Conservation (phyloP, 1,139 yeast genomes). For the Taiozyma sp. region DNA sequence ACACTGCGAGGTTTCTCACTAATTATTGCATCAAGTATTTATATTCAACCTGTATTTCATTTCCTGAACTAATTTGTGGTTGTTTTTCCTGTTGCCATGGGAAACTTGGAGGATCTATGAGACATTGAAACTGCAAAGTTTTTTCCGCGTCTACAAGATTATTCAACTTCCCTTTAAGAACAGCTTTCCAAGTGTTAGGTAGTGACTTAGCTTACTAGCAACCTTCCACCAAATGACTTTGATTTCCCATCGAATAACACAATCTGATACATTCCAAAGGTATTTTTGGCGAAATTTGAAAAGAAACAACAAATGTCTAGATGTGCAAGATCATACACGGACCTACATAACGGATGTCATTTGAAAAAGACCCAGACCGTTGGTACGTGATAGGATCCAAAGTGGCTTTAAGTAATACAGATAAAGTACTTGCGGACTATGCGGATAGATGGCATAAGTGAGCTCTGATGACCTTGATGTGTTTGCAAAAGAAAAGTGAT, state of each 20-base stretch:
- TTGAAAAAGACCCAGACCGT: background rate
- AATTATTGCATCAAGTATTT: no score
- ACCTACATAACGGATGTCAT: background rate
- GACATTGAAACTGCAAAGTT: background rate
- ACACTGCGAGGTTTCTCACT: no score
- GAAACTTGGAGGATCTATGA: background rate
- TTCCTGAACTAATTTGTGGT: background rate
- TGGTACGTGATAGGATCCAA: background rate
- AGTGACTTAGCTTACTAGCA: background rate
- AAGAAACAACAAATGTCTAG: background rate
- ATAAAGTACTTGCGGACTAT: background rate
- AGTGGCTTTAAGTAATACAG: background rate
- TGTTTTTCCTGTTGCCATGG: background rate
- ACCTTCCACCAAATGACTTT: no score
- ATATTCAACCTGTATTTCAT: background rate
- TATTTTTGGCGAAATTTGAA: background rate
- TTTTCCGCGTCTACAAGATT: background rate
- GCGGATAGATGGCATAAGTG: constrained; percentile 36
- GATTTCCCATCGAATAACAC: no score
- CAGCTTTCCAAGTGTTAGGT: background rate
- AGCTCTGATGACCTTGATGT: constrained; percentile 89
- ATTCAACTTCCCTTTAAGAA: background rate
- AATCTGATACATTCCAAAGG: background rate
- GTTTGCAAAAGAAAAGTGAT: background rate
- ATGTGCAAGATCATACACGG: background rate